Percentiles rank a stretch among this genome's conserved stretches.
Conservation (phyloP, 192 early-diverging fungal genomes). For the Coemansia sp. region DNA sequence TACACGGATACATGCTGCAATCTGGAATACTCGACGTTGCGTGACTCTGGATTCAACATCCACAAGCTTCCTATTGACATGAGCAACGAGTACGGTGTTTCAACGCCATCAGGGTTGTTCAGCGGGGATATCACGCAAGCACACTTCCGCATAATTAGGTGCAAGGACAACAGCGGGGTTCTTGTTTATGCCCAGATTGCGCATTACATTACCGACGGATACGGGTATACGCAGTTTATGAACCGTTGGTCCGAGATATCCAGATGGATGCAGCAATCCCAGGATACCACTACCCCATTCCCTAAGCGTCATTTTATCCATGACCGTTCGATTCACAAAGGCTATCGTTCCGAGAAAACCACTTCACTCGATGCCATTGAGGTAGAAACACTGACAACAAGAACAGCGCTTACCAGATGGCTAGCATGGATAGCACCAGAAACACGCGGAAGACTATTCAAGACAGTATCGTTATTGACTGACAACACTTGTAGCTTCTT, state of each 20-base stretch:
- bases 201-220: conserved; percentile 16
- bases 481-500: conserved; percentile 9
- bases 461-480: too few species aligned
- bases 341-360: too few species aligned
- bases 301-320: not conserved
- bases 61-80: too few species aligned
- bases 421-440: too few species aligned
- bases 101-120: too few species aligned
- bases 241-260: conserved; percentile 18
- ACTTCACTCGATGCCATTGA: too few species aligned
- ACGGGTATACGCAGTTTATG: conserved; percentile 21
- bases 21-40: conserved; percentile 1
- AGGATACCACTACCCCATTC: not conserved
- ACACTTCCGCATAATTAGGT: conserved; percentile 5
- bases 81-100: too few species aligned
- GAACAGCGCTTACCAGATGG: not conserved
- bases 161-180: conserved; percentile 16
- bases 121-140: too few species aligned
- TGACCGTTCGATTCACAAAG: too few species aligned
- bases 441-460: too few species aligned
- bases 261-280: not conserved
- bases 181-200: conserved; percentile 17
- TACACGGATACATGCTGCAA: conserved; percentile 16
- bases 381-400: not conserved
- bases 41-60: conserved; percentile 7